Conservation (phyloP, 345 rosid species). For the Cardamine occulta region DNA sequence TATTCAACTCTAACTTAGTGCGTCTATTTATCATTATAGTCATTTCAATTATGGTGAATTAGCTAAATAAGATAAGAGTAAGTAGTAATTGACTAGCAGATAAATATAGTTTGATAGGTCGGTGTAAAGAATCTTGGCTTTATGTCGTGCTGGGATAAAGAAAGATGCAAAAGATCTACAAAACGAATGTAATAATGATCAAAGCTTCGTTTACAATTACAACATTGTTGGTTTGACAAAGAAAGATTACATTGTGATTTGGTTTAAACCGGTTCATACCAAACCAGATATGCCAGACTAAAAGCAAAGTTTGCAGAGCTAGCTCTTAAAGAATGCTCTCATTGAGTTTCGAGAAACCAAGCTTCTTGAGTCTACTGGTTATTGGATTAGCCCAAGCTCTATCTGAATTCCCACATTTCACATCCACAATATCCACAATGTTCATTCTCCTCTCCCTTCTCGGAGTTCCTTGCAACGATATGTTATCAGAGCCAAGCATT, state of each 20-base stretch:
- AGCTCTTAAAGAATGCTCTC: constrained; percentile 60
- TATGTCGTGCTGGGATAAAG: neutral
- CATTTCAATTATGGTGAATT: too few relatives aligned
- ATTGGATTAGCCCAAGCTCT: constrained; percentile 81
- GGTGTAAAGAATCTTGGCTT: neutral
- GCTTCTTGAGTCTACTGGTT: constrained; percentile 83
- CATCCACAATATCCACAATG: constrained; percentile 84
- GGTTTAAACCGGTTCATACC: constrained; percentile 25
- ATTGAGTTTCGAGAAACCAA: constrained; percentile 88
- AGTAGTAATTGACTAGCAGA: neutral
- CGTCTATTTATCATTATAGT: neutral
- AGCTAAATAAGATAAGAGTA: too few relatives aligned
- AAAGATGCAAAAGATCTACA: neutral
- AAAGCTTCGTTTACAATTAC: constrained; percentile 25
- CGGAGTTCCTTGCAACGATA: constrained; percentile 65
- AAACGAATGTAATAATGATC: neutral
- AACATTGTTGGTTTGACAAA: constrained; percentile 36
- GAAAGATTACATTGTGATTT: constrained; percentile 25
- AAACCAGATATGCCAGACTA: constrained; percentile 21
- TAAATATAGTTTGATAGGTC: neutral
- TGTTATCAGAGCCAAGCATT: constrained; percentile 65
- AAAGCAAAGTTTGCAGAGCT: neutral
- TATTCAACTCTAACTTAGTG: neutral
- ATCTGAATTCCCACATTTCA: constrained; percentile 80
- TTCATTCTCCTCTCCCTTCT: constrained; percentile 60